Percentiles rank a stretch among this genome's conserved stretches.
Conservation (phyloP, 176 grass and related monocot species). For the Carex pumila region DNA sequence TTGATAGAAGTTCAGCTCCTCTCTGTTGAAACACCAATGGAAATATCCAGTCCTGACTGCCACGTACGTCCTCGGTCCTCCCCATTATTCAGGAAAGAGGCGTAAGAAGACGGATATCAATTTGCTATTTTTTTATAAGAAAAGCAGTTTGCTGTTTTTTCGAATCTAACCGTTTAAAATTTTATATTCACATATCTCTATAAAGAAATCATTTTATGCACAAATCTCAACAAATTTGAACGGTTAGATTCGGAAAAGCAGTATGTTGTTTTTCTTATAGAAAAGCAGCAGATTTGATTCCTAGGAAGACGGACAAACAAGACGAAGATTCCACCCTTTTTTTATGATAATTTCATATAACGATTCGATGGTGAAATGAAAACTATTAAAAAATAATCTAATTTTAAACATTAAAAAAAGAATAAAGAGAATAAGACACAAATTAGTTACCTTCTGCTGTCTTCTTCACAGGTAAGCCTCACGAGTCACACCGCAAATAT, state of each 20-base stretch:
- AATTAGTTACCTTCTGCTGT: neutral
- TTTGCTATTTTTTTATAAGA: too few relatives aligned
- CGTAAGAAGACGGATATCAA: too few relatives aligned
- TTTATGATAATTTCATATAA: neutral
- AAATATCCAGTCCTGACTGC: neutral
- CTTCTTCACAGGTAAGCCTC: conserved; percentile 6
- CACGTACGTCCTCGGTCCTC: neutral
- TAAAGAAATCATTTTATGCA: too few relatives aligned
- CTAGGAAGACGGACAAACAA: neutral
- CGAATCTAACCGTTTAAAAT: too few relatives aligned
- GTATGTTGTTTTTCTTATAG: too few relatives aligned
- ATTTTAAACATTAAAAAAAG: neutral
- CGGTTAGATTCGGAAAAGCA: too few relatives aligned
- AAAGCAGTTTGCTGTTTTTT: too few relatives aligned
- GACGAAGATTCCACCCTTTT: neutral
- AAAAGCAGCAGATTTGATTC: too few relatives aligned
- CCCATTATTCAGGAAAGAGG: neutral
- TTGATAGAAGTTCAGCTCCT: neutral
- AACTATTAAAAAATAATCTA: neutral
- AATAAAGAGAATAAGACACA: neutral
- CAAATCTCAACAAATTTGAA: too few relatives aligned
- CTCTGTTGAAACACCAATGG: neutral
- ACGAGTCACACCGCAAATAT: neutral
- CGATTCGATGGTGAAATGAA: neutral
- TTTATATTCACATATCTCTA: too few relatives aligned